Conservation (phyloP, 2,329 filamentous ascomycete genomes). For the Botrytis tulipae region DNA sequence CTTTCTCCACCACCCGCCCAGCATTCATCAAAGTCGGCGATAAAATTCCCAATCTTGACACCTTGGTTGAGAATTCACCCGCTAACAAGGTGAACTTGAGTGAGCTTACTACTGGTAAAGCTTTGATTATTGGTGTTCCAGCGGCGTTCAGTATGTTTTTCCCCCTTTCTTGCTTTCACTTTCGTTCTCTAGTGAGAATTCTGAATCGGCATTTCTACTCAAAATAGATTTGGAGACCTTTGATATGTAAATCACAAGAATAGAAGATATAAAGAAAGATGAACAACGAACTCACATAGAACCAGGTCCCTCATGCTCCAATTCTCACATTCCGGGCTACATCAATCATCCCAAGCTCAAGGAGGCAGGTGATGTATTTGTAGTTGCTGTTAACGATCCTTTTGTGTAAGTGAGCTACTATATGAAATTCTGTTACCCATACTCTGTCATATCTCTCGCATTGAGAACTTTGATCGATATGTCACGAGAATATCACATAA, state of each 20-base stretch:
- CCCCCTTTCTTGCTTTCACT: background rate
- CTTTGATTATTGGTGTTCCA: constrained; percentile 81
- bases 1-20: constrained; percentile 64
- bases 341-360: constrained; percentile 76
- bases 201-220: background rate
- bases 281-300: background rate
- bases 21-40: constrained; percentile 75
- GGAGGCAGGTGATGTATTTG: constrained; percentile 79
- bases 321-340: constrained; percentile 79
- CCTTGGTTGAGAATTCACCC: constrained; percentile 80
- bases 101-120: constrained; percentile 69
- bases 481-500: background rate
- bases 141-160: constrained; percentile 64
- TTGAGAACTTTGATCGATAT: background rate
- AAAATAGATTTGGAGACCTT: too few relatives aligned
- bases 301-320: constrained; percentile 59
- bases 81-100: constrained; percentile 88
- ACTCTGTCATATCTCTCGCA: background rate
- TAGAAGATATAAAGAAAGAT: background rate
- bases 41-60: constrained; percentile 70
- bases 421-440: too few relatives aligned
- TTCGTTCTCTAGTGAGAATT: background rate
- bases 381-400: constrained; percentile 89
- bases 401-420: constrained; percentile 70
- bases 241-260: background rate